These are phyloP conservation scores for Colletotrichum godetiae DNA, from an alignment of 2,329 filamentous ascomycete species.

Conservation along the genomic window DNA sequence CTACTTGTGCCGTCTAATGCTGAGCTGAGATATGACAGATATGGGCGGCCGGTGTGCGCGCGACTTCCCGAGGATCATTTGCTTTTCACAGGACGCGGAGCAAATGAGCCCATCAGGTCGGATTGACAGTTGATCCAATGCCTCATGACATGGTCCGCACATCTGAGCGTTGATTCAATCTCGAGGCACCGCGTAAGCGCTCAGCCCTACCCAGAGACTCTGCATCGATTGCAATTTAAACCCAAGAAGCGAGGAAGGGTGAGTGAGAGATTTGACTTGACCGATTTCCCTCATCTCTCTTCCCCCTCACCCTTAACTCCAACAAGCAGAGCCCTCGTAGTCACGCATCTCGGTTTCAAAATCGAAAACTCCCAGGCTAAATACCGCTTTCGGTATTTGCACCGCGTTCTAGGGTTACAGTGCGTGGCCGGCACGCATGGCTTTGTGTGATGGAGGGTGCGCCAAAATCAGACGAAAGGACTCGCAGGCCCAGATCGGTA, in stretches of 20 bases:
- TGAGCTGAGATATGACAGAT: conserved; percentile 11
- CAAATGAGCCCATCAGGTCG: conserved; percentile 28
- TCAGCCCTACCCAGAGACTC: conserved; percentile 25
- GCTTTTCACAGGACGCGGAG: conserved; percentile 24
- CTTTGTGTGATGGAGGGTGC: conserved; percentile 6
- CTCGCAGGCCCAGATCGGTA: conserved; percentile 10
- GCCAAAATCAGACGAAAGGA: conserved; percentile 24
- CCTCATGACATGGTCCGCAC: conserved; percentile 5
- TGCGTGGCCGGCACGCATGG: conserved; percentile 8
- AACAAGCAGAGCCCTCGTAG: neutral
- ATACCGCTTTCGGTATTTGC: neutral
- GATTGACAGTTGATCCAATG: conserved; percentile 27
- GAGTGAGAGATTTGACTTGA: neutral
- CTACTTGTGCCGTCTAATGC: neutral
- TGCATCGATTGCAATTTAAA: conserved; percentile 5
- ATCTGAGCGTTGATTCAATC: neutral
- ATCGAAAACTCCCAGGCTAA: neutral
- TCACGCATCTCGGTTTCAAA: conserved; percentile 11
- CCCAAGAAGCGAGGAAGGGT: neutral
- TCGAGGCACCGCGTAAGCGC: neutral
- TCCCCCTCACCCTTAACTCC: neutral
- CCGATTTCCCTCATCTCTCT: neutral
- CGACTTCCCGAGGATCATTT: conserved; percentile 19
- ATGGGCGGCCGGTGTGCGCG: conserved; percentile 2
- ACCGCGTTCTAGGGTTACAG: conserved; percentile 4